These are phyloP conservation scores for Candida ficus DNA, from an alignment of 805 yeast genomes.

Conservation along the genomic window DNA sequence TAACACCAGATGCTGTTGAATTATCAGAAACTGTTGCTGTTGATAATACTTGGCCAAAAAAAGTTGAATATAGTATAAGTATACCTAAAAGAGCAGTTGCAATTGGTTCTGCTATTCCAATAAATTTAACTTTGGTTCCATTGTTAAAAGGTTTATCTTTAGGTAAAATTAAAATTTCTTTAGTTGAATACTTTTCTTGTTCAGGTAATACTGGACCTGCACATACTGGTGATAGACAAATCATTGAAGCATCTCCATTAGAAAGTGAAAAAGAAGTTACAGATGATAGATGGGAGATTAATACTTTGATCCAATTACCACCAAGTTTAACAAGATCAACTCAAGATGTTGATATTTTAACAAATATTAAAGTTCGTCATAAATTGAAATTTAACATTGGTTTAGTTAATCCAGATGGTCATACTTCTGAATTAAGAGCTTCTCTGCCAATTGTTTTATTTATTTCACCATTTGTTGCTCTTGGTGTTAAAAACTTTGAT, in stretches of 20 bases:
- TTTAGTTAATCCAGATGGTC: conserved; percentile 84
- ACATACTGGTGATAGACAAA: conserved; percentile 56
- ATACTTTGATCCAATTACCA: conserved; percentile 59
- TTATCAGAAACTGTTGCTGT: conserved; percentile 88
- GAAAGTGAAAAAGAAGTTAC: conserved; percentile 20
- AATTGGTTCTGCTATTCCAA: conserved; percentile 73
- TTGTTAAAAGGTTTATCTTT: conserved; percentile 71
- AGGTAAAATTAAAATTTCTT: conserved; percentile 64
- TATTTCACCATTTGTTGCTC: conserved; percentile 77
- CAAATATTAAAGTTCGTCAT: conserved; percentile 78
- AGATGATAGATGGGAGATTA: conserved; percentile 72
- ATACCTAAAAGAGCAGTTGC: conserved; percentile 88
- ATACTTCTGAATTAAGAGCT: conserved; percentile 85
- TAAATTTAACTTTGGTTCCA: conserved; percentile 71
- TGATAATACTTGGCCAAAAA: conserved; percentile 92
- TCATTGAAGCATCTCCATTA: conserved; percentile 46
- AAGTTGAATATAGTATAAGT: conserved; percentile 83
- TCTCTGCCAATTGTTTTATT: conserved; percentile 76
- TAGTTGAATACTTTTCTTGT: conserved; percentile 64
- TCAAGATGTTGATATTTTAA: conserved; percentile 77
- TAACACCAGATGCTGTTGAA: conserved; percentile 84
- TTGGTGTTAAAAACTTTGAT: conserved; percentile 41
- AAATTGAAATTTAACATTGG: conserved; percentile 79
- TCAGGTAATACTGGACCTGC: conserved; percentile 55
- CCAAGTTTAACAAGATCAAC: conserved; percentile 69